phyloP scores from a whole-genome alignment of 257 asterid species.

The Anisodus tanguticus region DNA sequence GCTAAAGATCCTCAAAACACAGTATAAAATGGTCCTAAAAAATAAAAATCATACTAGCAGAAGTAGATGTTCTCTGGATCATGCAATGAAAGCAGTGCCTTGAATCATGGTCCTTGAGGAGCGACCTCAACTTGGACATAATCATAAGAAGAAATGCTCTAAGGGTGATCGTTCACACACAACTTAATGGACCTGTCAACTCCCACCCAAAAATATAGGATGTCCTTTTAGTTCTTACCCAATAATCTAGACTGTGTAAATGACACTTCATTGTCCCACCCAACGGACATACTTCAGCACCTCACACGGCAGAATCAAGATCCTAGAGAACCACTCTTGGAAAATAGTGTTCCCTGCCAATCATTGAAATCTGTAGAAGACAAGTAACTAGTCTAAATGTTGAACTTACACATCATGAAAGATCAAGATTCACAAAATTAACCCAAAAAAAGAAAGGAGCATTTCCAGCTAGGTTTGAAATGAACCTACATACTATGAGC shows the following conservation, averaged over 20 bases:
- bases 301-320: background rate
- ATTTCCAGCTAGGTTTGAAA: background rate
- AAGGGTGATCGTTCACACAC: background rate
- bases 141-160: constrained; percentile 4
- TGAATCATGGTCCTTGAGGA: background rate
- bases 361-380: background rate
- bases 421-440: constrained; percentile 8
- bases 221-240: background rate
- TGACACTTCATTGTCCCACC: background rate
- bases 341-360: background rate
- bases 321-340: background rate
- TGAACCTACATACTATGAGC: background rate
- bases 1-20: background rate
- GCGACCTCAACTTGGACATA: background rate
- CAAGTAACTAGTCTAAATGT: constrained; percentile 4
- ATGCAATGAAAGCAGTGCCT: background rate
- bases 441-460: constrained; percentile 2
- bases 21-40: constrained; percentile 2
- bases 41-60: background rate
- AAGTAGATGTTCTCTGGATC: constrained; percentile 9
- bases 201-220: background rate
- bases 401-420: background rate
- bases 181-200: background rate
- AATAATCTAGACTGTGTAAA: background rate
- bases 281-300: background rate